Conservation (phyloP, 2,329 filamentous ascomycete species). For the Chalara sp. region DNA sequence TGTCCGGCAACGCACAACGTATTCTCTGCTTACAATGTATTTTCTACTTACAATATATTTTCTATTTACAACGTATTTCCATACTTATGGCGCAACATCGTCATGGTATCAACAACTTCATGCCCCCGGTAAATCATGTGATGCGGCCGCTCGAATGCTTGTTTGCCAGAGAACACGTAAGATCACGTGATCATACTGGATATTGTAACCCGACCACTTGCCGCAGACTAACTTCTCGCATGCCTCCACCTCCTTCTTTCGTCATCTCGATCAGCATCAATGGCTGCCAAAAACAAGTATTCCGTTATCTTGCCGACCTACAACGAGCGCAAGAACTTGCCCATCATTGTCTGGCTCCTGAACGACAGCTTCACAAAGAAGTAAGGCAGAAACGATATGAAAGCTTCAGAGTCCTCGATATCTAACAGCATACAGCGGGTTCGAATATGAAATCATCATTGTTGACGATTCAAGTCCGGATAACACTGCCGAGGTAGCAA, state of each 20-base stretch:
- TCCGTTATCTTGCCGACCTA: constrained; percentile 95
- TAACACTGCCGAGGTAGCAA: constrained; percentile 82
- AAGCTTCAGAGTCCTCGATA: neutral
- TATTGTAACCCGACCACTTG: neutral
- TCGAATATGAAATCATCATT: constrained; percentile 95
- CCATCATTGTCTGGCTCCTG: constrained; percentile 88
- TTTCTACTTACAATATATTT: no score
- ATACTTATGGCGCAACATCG: no score
- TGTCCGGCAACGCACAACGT: no score
- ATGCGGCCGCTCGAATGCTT: no score
- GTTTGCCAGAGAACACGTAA: no score
- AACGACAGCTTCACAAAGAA: constrained; percentile 83
- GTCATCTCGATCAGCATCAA: constrained; percentile 9
- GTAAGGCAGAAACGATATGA: constrained; percentile 41
- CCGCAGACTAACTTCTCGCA: neutral
- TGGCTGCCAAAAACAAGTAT: constrained; percentile 63
- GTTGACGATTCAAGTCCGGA: constrained; percentile 96
- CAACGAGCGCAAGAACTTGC: constrained; percentile 94
- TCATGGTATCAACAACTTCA: no score
- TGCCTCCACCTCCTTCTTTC: neutral
- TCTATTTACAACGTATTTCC: no score
- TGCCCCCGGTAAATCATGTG: no score
- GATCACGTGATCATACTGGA: neutral
- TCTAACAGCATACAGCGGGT: neutral
- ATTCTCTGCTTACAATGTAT: no score